phyloP scores from a whole-genome alignment of 352 stramenopile genomes.

The Thalassiosira delicatula region DNA sequence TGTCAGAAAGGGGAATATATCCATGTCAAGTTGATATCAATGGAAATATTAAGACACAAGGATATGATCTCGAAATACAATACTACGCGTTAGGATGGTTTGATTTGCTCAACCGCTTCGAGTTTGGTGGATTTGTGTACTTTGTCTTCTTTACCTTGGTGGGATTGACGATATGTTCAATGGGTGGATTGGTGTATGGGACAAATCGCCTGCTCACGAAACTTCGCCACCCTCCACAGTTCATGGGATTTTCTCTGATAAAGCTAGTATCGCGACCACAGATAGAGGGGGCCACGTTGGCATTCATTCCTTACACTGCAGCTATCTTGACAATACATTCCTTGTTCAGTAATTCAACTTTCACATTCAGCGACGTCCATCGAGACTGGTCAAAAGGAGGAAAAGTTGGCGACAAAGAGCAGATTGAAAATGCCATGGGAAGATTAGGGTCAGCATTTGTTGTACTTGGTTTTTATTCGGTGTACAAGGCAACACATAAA shows the following conservation, averaged over 20 bases:
- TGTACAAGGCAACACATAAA: constrained; percentile 77
- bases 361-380: constrained; percentile 47
- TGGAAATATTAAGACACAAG: constrained; percentile 69
- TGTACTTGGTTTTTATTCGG: constrained; percentile 61
- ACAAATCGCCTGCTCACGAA: constrained; percentile 95
- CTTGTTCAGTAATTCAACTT: constrained; percentile 50
- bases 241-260: constrained; percentile 90
- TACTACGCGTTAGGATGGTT: constrained; percentile 92
- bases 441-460: constrained; percentile 64
- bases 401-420: constrained; percentile 43
- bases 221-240: constrained; percentile 92
- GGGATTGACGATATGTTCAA: constrained; percentile 87
- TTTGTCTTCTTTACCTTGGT: constrained; percentile 92
- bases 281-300: constrained; percentile 86
- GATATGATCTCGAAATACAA: constrained; percentile 89
- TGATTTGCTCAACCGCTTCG: constrained; percentile 94
- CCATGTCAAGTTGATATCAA: constrained; percentile 74
- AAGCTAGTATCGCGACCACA: constrained; percentile 89
- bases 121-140: constrained; percentile 94
- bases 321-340: constrained; percentile 40
- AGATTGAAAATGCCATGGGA: constrained; percentile 57
- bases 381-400: constrained; percentile 50
- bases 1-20: constrained; percentile 71
- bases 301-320: constrained; percentile 60
- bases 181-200: constrained; percentile 90